phyloP scores from a whole-genome alignment of 148 eudicot genomes.

The Oxyria digyna region DNA sequence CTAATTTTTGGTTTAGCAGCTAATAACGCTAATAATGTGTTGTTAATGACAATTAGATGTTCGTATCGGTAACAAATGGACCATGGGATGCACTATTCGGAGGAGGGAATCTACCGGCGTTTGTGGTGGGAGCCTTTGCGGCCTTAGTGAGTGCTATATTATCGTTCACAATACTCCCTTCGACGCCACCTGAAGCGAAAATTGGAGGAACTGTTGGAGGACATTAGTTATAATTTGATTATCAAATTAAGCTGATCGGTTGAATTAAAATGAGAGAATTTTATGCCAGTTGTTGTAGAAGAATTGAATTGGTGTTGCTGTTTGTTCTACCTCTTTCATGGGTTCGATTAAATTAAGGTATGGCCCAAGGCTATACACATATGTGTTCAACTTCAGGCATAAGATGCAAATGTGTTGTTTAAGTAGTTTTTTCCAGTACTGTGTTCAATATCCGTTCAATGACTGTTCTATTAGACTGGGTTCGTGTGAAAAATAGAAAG shows the following conservation, averaged over 20 bases:
- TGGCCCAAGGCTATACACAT: neutral
- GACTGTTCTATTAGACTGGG: no score
- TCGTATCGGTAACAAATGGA: constrained; percentile 53
- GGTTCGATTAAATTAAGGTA: neutral
- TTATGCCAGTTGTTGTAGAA: neutral
- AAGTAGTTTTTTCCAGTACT: neutral
- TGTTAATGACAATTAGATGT: constrained; percentile 27
- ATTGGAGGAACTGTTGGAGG: neutral
- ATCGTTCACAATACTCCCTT: constrained; percentile 24
- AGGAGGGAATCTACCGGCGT: constrained; percentile 73
- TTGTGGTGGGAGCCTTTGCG: constrained; percentile 40
- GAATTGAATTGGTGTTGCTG: neutral
- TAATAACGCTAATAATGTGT: no score
- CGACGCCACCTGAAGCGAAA: constrained; percentile 11
- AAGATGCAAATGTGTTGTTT: neutral
- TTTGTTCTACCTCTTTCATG: neutral
- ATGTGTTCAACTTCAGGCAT: neutral
- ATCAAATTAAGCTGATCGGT: neutral
- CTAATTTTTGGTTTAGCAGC: no score
- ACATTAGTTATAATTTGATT: neutral
- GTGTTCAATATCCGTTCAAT: no score
- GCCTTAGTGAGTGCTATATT: constrained; percentile 39
- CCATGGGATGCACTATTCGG: constrained; percentile 66
- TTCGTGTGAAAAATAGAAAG: no score
- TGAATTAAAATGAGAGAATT: neutral